Evolutionary conservation across 163 green algal species (phyloP).

Genomic region (Chlorella variabilis): DNA sequence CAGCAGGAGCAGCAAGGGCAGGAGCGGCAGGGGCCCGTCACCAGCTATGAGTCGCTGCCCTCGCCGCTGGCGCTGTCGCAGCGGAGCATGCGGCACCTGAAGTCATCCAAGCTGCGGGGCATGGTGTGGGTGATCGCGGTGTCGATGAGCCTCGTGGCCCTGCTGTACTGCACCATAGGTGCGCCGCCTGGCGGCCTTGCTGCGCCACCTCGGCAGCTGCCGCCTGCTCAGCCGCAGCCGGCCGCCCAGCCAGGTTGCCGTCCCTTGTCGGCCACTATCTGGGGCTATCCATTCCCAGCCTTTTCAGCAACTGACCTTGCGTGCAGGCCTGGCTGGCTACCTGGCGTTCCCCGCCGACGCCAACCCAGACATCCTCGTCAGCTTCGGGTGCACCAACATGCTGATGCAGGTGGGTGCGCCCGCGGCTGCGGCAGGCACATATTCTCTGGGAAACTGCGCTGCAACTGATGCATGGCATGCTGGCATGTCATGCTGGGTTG

Average conservation of each 20-base stretch:
- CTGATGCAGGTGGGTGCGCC: conserved; percentile 58
- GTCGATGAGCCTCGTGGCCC: background rate
- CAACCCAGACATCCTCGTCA: conserved; percentile 71
- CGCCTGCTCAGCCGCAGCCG: too few relatives aligned
- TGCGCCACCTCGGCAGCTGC: background rate
- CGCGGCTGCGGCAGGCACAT: background rate
- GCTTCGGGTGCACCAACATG: conserved; percentile 55
- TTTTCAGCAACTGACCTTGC: too few relatives aligned
- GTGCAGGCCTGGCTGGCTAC: conserved; percentile 61
- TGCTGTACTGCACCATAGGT: background rate
- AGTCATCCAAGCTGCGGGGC: conserved; percentile 26
- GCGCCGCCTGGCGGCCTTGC: too few relatives aligned
- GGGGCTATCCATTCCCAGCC: too few relatives aligned
- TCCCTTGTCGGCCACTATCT: too few relatives aligned
- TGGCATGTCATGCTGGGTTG: too few relatives aligned
- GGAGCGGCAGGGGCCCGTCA: background rate
- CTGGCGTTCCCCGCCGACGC: conserved; percentile 64
- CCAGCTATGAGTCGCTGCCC: conserved; percentile 1
- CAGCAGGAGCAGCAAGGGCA: background rate
- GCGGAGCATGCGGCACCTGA: background rate
- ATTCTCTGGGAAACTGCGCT: too few relatives aligned
- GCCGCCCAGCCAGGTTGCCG: too few relatives aligned
- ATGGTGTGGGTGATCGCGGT: conserved; percentile 34
- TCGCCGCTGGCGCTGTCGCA: background rate
- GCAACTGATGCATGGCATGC: too few relatives aligned